Conservation (phyloP, 2,329 filamentous ascomycete species). For the Beauveria australis region DNA sequence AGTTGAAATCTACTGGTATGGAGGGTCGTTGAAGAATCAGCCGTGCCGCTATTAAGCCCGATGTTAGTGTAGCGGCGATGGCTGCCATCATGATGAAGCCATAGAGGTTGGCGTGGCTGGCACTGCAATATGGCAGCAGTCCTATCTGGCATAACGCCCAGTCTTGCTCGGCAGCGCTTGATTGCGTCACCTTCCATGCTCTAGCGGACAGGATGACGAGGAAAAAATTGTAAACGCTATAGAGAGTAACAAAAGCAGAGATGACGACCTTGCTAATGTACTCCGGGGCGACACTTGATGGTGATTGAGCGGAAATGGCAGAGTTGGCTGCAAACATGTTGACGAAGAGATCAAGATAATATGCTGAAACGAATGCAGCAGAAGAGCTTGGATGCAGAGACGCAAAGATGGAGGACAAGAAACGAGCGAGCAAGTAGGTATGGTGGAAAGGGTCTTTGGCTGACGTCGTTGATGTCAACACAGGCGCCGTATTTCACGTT, state of each 20-base stretch:
- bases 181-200: too few relatives aligned
- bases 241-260: conserved; percentile 14
- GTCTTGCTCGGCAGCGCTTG: too few relatives aligned
- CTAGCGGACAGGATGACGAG: conserved; percentile 12
- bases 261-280: conserved; percentile 13
- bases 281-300: not conserved
- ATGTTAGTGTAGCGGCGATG: conserved; percentile 12
- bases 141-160: too few relatives aligned
- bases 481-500: too few relatives aligned
- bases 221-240: conserved; percentile 16
- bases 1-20: conserved; percentile 12
- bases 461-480: too few relatives aligned
- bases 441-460: too few relatives aligned
- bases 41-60: conserved; percentile 13
- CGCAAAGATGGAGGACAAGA: not conserved
- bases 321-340: not conserved
- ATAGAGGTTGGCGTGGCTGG: conserved; percentile 14
- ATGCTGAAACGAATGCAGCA: not conserved
- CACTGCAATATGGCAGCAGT: not conserved
- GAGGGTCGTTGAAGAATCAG: conserved; percentile 8
- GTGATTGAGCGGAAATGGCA: too few relatives aligned
- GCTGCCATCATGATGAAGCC: conserved; percentile 15
- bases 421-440: not conserved
- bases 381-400: not conserved
- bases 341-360: too few relatives aligned